Evolutionary conservation across 2,329 filamentous ascomycete species (phyloP), one percentile per base, ranked within the genome.

Genomic region (Microdochium trichocladiopsis): DNA sequence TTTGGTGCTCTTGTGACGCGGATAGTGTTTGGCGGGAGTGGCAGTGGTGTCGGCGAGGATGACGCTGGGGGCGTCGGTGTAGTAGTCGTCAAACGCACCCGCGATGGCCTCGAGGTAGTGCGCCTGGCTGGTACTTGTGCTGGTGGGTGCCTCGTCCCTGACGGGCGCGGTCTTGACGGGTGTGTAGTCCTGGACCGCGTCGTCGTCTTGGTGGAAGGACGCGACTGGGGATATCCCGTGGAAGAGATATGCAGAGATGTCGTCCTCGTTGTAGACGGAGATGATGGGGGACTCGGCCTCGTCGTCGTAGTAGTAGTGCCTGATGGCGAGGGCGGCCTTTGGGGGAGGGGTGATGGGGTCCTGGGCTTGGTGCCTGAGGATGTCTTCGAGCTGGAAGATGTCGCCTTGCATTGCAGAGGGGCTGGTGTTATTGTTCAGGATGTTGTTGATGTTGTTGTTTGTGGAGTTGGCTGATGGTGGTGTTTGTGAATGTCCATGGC

Each of bases 201-300:
- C n/a, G 41, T 22, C 12, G 41, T 45, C 6, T 45, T 8, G 28
- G 14, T 31, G 8, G 28, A 8, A 31, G 8, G 28, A 45, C 6
- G 41, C 3, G n/a, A 45, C 6, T 4, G 41, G 41, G 6, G 6
- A 45, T 3, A 18, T 12, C 12, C 18, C 21, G 14, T 21, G 6
- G 41, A 18, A 45, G 41, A 45, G 41, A 18, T 45, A 45, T 10
- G 16, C 60, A 9, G 62, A 63, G 22, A 66, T 56, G 56, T 66
- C 63, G 54, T 66, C 62, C 45, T 66, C 63, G 55, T 66, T 66
- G 49, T 63, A 64, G 55, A 66, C 63, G 48, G 60, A 56, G 48
- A 61, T 58, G 28, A 57, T 51, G 6, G 57, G 51, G 12, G 51
- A 48, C 18, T 23, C 8, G 25, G 53, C 33, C 16, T 8, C 18